A percentile compares a stretch with the other conserved stretches of the same genome.
These are phyloP conservation scores for Alternaria novae-zelandiae DNA, from an alignment of 2,329 filamentous ascomycete genomes.

Conservation along the genomic window DNA sequence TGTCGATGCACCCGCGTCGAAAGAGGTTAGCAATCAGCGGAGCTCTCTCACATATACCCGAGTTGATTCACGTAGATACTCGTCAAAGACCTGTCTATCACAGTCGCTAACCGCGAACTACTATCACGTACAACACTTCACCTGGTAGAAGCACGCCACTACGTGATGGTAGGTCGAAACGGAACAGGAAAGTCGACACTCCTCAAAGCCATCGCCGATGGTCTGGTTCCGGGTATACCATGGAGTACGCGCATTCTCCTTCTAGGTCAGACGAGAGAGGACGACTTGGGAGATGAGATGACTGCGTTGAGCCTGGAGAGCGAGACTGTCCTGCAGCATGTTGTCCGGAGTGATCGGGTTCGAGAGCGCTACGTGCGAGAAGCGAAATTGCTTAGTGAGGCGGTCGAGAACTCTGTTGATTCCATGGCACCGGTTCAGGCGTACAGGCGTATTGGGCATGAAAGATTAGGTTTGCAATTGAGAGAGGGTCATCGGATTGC, in stretches of 20 bases:
- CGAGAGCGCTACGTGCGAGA: conserved; percentile 66
- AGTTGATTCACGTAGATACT: conserved; percentile 41
- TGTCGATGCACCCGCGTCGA: conserved; percentile 47
- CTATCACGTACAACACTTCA: conserved; percentile 72
- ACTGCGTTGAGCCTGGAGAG: conserved; percentile 27
- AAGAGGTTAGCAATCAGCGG: too few relatives aligned
- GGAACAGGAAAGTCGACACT: conserved; percentile 84
- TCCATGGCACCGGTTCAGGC: conserved; percentile 65
- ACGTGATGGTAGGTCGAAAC: conserved; percentile 81
- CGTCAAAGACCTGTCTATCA: conserved; percentile 74
- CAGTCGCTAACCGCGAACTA: conserved; percentile 69
- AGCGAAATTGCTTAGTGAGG: conserved; percentile 66
- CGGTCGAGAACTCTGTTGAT: conserved; percentile 64
- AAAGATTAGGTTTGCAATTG: conserved; percentile 66
- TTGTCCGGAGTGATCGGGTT: conserved; percentile 61
- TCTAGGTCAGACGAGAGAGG: conserved; percentile 42
- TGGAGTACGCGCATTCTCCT: conserved; percentile 46
- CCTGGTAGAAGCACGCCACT: conserved; percentile 74
- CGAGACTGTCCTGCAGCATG: conserved; percentile 68
- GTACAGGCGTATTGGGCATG: conserved; percentile 67
- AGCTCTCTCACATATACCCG: not conserved
- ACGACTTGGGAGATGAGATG: conserved; percentile 41
- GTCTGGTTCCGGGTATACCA: conserved; percentile 72
- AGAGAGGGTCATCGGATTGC: conserved; percentile 77
- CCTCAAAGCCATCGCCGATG: conserved; percentile 76